Evolutionary conservation across 371 early-diverging fungal species (phyloP).

Genomic region (Smittium culicis): DNA sequence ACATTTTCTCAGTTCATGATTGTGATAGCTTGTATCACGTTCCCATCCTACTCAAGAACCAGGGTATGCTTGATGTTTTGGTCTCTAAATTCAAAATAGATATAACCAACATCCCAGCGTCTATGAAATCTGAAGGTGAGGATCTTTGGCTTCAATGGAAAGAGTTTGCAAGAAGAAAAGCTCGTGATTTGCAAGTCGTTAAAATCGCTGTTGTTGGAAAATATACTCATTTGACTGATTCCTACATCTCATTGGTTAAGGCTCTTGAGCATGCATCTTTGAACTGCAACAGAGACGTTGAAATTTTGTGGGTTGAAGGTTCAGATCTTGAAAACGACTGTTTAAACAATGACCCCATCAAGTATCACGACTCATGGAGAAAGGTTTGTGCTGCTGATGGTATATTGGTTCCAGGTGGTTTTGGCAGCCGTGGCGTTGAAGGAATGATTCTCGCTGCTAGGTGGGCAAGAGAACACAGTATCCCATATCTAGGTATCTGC

Average conservation of each 20-base stretch:
- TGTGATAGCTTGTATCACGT: slow-evolving; percentile 93
- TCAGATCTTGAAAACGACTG: slow-evolving; percentile 67
- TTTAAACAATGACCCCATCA: slow-evolving; percentile 59
- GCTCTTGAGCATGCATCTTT: slow-evolving; percentile 87
- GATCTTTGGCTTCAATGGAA: slow-evolving; percentile 69
- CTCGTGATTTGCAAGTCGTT: slow-evolving; percentile 68
- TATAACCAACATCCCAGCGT: slow-evolving; percentile 37
- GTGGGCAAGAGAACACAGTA: slow-evolving; percentile 95
- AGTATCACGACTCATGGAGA: slow-evolving; percentile 91
- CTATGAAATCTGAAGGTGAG: slow-evolving; percentile 41
- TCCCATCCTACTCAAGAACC: slow-evolving; percentile 75
- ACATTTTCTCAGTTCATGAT: slow-evolving; percentile 89
- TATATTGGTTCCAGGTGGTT: slow-evolving; percentile 99
- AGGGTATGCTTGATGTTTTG: slow-evolving; percentile 72
- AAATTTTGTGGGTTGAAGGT: slow-evolving; percentile 91
- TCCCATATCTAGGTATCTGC: slow-evolving; percentile 98
- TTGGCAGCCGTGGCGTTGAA: slow-evolving; percentile 94
- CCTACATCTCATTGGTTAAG: slow-evolving; percentile 94
- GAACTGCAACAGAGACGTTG: slow-evolving; percentile 63
- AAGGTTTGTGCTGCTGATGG: slow-evolving; percentile 77
- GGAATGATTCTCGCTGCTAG: slow-evolving; percentile 94
- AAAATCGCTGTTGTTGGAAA: slow-evolving; percentile 94
- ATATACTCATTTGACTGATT: slow-evolving; percentile 88
- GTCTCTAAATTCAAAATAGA: slow-evolving; percentile 64
- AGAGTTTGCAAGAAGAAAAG: slow-evolving; percentile 57